Conservation (phyloP, 2,329 filamentous ascomycete species). For the Penicillium sp. region DNA sequence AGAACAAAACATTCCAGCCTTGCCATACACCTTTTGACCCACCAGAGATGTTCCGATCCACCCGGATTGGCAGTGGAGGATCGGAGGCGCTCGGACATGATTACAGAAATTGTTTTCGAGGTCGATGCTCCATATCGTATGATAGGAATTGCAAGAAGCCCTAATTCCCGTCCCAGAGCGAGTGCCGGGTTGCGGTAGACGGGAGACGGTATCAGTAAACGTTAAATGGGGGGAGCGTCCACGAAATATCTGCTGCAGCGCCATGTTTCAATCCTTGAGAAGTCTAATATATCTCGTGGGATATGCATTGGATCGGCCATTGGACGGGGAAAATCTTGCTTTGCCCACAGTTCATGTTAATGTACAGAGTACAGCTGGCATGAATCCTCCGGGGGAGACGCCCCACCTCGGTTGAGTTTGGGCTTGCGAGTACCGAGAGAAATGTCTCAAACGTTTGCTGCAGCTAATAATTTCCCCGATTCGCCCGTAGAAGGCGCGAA, state of each 20-base stretch:
- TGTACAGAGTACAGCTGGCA: not conserved
- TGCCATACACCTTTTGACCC: not conserved
- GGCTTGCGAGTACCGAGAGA: not conserved
- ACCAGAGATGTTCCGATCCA: constrained; percentile 8
- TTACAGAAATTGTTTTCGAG: not conserved
- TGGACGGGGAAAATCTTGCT: not conserved
- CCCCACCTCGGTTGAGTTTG: not conserved
- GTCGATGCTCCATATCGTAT: not conserved
- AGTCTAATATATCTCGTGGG: no score
- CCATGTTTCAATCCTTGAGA: not conserved
- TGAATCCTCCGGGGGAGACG: not conserved
- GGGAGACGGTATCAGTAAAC: not conserved
- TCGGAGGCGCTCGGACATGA: constrained; percentile 8
- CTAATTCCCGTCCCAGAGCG: no score
- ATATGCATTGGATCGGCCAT: not conserved
- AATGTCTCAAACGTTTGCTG: not conserved
- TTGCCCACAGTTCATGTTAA: not conserved
- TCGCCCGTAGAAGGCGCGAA: not conserved
- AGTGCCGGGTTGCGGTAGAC: no score
- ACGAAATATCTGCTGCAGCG: not conserved
- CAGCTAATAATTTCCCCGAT: not conserved
- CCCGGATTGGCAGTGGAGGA: constrained; percentile 11
- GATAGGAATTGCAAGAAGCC: no score
- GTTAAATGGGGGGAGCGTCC: not conserved
- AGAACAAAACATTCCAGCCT: not conserved